Evolutionary conservation across 805 yeast species (phyloP), one percentile per base, ranked within the genome.

Genomic region (Monosporozyma yasuniensis): DNA sequence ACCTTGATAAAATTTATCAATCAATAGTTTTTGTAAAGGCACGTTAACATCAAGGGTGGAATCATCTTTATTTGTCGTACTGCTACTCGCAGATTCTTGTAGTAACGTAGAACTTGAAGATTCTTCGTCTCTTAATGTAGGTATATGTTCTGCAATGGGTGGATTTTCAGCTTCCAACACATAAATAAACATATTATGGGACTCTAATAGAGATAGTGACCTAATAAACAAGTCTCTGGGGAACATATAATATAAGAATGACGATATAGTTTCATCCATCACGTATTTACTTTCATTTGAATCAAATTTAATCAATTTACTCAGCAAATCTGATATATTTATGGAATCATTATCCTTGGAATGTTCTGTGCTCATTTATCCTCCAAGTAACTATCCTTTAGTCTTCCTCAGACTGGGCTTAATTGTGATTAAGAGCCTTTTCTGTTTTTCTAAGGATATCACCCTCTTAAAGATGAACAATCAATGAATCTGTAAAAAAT

Each of bases 201-300:
- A 63, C 19, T 67, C 71, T 12, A 67, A 42, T 16, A 67, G 49
- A 0, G 71, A 67, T 12, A 67, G 47, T 4, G 69, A 69, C 39
- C 62, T 55, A 9, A 67, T 59, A 45, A 65, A 64, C 16, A 65
- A 49, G 16, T 65, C 69, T 37, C 61, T 48, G 1, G 69, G 68
- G 37, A 63, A 64, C 48, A 65, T 48, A 45, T 62, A 65, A 45
- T 62, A 60, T 9, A 66, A 50, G 27, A 66, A 67, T 3, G 66
- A 59, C 7, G 61, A 57, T 16, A 65, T 57, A 2, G 61, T 57
- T 19, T 60, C 63, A 47, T 67, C 60, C 47, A 67, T 47, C 28
- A 56, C 56, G 10, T 54, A 61, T 27, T 60, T 47, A 12, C 42
- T n/a, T n/a, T 46, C 41, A 4, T 21, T 21, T 12, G 27, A 10